These are phyloP conservation scores for Coemansia sp. DNA, from an alignment of 192 early-diverging fungal genomes.

Conservation along the genomic window DNA sequence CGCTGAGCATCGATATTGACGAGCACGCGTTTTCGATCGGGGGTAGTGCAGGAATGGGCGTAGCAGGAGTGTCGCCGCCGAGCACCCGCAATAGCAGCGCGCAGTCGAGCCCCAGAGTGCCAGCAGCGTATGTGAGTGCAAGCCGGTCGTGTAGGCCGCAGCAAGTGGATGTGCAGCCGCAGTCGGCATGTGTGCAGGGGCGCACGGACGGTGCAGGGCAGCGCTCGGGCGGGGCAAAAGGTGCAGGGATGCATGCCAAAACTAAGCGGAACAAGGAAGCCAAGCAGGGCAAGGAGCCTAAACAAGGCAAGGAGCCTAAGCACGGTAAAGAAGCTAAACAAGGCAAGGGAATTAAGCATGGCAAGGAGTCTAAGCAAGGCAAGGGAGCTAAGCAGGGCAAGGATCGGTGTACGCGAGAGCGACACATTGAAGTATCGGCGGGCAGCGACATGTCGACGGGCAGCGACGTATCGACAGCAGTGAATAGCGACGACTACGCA, in stretches of 20 bases:
- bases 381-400: not conserved
- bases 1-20: slow-evolving; percentile 12
- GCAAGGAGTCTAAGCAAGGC: not conserved
- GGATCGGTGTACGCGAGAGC: not conserved
- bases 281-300: not conserved
- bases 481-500: slow-evolving; percentile 16
- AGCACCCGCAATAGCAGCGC: slow-evolving; percentile 33
- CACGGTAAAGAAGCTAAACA: not conserved
- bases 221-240: not conserved
- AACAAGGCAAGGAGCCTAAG: not conserved
- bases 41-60: slow-evolving; percentile 5
- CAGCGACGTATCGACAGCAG: not conserved
- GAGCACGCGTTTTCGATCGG: slow-evolving; percentile 7
- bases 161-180: slow-evolving; percentile 4
- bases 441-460: not conserved
- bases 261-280: not conserved
- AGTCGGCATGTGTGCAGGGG: slow-evolving; percentile 6
- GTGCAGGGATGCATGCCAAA: not conserved
- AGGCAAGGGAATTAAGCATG: not conserved
- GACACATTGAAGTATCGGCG: not conserved
- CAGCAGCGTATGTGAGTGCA: not conserved
- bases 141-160: slow-evolving; percentile 7
- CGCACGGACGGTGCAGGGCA: not conserved
- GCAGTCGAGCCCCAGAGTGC: slow-evolving; percentile 28
- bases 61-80: slow-evolving; percentile 25